Conservation (phyloP, 192 early-diverging fungal species). For the Coemansia sp. region DNA sequence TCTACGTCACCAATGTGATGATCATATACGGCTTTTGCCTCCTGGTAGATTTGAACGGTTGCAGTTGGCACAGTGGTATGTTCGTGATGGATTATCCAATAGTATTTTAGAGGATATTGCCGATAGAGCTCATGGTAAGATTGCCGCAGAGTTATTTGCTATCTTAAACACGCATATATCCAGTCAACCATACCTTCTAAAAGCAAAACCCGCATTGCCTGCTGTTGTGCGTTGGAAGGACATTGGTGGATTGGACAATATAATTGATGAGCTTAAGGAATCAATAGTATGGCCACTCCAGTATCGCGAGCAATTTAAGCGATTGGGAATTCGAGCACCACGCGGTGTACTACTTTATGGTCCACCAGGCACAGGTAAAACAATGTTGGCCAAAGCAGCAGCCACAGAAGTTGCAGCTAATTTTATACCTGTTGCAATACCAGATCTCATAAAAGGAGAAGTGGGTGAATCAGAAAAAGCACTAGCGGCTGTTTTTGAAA, state of each 20-base stretch:
- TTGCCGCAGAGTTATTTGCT: slow-evolving; percentile 30
- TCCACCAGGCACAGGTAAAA: slow-evolving; percentile 93
- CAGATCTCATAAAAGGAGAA: slow-evolving; percentile 84
- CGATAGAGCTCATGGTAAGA: slow-evolving; percentile 19
- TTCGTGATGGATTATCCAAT: background rate
- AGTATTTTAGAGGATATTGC: slow-evolving; percentile 8
- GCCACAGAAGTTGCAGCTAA: slow-evolving; percentile 76
- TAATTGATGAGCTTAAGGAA: slow-evolving; percentile 73
- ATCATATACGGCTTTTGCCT: slow-evolving; percentile 37
- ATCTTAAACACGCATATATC: background rate
- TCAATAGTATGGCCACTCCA: slow-evolving; percentile 77
- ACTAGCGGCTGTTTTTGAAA: slow-evolving; percentile 68
- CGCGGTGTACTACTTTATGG: slow-evolving; percentile 84
- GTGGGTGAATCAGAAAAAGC: slow-evolving; percentile 95
- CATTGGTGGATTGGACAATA: slow-evolving; percentile 73
- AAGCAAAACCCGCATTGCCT: background rate
- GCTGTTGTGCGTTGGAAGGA: slow-evolving; percentile 66
- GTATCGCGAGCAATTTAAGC: slow-evolving; percentile 61
- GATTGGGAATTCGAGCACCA: slow-evolving; percentile 69
- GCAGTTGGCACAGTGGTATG: slow-evolving; percentile 33
- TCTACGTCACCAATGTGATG: slow-evolving; percentile 35
- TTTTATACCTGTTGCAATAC: slow-evolving; percentile 77
- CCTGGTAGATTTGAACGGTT: slow-evolving; percentile 23
- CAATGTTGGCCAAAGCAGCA: slow-evolving; percentile 80
- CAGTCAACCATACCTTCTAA: background rate